Evolutionary conservation across 306 rosid genomes (phyloP).

Genomic region (Biancaea sappan): DNA sequence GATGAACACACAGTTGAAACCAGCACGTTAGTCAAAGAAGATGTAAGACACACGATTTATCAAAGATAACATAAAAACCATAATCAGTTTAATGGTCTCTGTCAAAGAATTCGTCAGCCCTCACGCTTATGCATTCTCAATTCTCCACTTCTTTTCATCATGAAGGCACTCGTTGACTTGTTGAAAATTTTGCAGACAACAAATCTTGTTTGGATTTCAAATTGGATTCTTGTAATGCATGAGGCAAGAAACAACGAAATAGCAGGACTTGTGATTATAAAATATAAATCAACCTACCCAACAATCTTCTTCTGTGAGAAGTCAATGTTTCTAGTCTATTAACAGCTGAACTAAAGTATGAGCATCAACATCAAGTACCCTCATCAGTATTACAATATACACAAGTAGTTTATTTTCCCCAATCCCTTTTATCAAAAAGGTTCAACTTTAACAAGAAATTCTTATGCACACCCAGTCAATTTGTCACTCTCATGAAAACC

Average conservation of each 20-base stretch:
- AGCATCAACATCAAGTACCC: background rate
- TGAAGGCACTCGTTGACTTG: background rate
- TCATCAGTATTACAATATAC: background rate
- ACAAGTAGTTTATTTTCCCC: background rate
- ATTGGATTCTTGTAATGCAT: background rate
- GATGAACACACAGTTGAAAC: background rate
- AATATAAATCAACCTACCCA: no score
- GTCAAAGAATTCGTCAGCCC: constrained; percentile 14
- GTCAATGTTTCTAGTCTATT: background rate
- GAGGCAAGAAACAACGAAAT: background rate
- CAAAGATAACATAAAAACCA: constrained; percentile 13
- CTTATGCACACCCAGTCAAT: background rate
- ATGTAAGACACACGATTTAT: background rate
- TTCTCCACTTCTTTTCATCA: constrained; percentile 25
- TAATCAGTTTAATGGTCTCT: background rate
- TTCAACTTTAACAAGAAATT: background rate
- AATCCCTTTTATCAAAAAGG: background rate
- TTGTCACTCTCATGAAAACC: background rate
- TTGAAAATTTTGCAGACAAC: background rate
- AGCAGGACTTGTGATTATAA: background rate
- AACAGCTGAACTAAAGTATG: background rate
- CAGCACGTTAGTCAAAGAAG: constrained; percentile 24
- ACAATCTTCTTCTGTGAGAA: background rate
- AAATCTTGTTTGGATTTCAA: background rate
- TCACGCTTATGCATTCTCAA: constrained; percentile 21